phyloP scores from a whole-genome alignment of 306 rosid species.

The Cucumis sativus region DNA sequence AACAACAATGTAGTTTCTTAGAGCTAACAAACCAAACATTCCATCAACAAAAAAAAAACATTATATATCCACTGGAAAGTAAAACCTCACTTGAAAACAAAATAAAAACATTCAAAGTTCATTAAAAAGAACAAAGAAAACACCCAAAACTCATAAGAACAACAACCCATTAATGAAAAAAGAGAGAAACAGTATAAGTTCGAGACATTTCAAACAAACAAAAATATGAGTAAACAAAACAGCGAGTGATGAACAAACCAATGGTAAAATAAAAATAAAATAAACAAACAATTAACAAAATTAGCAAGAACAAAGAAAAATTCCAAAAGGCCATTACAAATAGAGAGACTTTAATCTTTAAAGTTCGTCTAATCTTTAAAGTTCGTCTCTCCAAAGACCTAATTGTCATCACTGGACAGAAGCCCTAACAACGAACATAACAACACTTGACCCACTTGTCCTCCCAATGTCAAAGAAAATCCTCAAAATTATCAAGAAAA shows the following conservation, averaged over 20 bases:
- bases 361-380: too few relatives aligned
- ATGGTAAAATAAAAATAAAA: background rate
- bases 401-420: too few relatives aligned
- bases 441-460: too few relatives aligned
- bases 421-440: too few relatives aligned
- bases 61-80: background rate
- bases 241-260: background rate
- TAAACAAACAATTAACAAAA: background rate
- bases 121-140: too few relatives aligned
- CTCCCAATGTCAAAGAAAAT: too few relatives aligned
- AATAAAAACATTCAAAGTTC: too few relatives aligned
- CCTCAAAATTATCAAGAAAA: too few relatives aligned
- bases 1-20: background rate
- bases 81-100: background rate
- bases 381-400: too few relatives aligned
- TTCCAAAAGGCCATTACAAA: background rate
- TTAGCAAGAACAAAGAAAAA: constrained; percentile 6
- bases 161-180: background rate
- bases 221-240: background rate
- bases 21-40: background rate
- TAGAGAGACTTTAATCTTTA: too few relatives aligned
- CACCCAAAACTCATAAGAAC: background rate
- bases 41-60: background rate
- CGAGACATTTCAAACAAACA: constrained; percentile 14
- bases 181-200: background rate